phyloP scores from a whole-genome alignment of 1,284 basidiomycete species.

The Trametes sp. region DNA sequence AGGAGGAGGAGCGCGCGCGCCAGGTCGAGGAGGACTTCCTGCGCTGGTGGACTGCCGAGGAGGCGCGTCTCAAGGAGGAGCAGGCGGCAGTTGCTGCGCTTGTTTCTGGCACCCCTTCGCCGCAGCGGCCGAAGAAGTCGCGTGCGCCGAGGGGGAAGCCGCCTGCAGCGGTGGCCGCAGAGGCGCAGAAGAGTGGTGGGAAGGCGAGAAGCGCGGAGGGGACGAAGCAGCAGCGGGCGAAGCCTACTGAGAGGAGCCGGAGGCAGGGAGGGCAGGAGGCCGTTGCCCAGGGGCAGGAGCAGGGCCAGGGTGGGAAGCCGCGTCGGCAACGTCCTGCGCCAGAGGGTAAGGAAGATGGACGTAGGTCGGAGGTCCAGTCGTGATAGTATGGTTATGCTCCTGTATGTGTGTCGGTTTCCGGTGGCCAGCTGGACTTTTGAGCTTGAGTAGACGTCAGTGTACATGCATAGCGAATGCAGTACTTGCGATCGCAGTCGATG shows the following conservation, averaged over 20 bases:
- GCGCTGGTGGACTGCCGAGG: constrained; percentile 87
- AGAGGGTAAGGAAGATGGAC: constrained; percentile 6
- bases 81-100: constrained; percentile 24
- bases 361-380: constrained; percentile 6
- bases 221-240: constrained; percentile 10
- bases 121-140: constrained; percentile 25
- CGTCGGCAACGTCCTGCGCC: constrained; percentile 17
- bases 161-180: background rate
- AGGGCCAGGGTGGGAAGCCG: constrained; percentile 10
- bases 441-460: too few species aligned
- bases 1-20: constrained; percentile 78
- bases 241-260: background rate
- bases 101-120: background rate
- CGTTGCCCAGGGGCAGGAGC: background rate
- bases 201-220: constrained; percentile 2
- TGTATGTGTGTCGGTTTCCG: background rate
- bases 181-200: constrained; percentile 11
- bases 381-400: background rate
- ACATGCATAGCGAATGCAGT: too few species aligned
- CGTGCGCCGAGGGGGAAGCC: constrained; percentile 13
- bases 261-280: constrained; percentile 1
- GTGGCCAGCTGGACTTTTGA: background rate
- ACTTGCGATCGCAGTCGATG: too few species aligned
- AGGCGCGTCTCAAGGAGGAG: constrained; percentile 61
- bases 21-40: constrained; percentile 81